Percentiles rank a stretch among this genome's conserved stretches.
Conservation (phyloP, 2,329 filamentous ascomycete species). For the Fusarium udum region DNA sequence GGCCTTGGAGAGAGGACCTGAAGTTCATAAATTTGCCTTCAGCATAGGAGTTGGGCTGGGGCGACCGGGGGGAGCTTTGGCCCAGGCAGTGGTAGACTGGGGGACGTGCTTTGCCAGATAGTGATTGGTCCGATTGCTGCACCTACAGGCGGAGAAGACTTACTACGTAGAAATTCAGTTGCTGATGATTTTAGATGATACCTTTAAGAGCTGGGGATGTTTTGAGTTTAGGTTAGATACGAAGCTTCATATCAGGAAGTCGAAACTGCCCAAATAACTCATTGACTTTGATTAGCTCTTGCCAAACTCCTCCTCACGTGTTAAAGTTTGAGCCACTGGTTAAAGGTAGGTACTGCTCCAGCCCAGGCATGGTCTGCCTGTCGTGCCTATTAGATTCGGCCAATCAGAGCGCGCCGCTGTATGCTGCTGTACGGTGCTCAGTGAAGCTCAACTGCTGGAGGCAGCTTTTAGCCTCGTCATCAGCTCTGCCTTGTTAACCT, state of each 20-base stretch:
- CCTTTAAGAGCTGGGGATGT: not conserved
- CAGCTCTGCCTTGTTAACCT: conserved; percentile 51
- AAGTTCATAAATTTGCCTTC: conserved; percentile 44
- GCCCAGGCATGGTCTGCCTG: not conserved
- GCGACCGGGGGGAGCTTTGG: conserved; percentile 36
- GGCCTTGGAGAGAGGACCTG: conserved; percentile 40
- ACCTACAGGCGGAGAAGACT: conserved; percentile 2
- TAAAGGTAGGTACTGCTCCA: not conserved
- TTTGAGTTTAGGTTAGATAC: not conserved
- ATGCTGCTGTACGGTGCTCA: conserved; percentile 13
- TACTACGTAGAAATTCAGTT: not conserved
- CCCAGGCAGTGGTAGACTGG: conserved; percentile 32
- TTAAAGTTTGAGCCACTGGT: conserved; percentile 27
- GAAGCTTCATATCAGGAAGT: not conserved
- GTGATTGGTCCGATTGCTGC: conserved; percentile 36
- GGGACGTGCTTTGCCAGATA: conserved; percentile 33
- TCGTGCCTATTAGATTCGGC: conserved; percentile 4
- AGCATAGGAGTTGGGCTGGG: conserved; percentile 37
- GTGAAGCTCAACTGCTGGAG: conserved; percentile 49
- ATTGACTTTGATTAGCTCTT: conserved; percentile 22
- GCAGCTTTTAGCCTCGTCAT: conserved; percentile 67
- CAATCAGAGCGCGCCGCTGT: conserved; percentile 40
- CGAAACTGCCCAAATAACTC: conserved; percentile 3
- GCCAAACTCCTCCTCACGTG: conserved; percentile 43
- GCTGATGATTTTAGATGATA: not conserved